A percentile compares a stretch with the other conserved stretches of the same genome.
Conservation (phyloP, 495 filamentous ascomycete genomes). For the Lasiosphaeris hirsuta region DNA sequence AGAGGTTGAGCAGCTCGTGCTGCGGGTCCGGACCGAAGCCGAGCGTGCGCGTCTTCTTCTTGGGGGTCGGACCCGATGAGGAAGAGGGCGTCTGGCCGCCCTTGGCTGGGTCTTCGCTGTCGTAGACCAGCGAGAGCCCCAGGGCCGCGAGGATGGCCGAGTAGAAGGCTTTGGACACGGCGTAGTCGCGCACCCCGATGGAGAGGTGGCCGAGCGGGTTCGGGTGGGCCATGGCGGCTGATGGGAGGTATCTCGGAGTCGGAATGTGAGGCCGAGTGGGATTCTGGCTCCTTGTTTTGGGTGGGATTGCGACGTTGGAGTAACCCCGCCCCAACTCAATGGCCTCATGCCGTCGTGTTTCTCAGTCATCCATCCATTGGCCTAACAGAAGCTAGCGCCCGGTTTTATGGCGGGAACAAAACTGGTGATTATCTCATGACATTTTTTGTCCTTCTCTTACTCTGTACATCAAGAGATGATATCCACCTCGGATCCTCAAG, state of each 20-base stretch:
- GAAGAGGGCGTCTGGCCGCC: not conserved
- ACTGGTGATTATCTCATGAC: too few species aligned
- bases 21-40: slow-evolving; percentile 29
- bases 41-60: slow-evolving; percentile 19
- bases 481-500: not conserved
- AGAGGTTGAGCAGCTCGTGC: slow-evolving; percentile 34
- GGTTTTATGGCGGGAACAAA: too few species aligned
- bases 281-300: too few species aligned
- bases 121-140: slow-evolving; percentile 33
- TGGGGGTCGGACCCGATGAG: not conserved
- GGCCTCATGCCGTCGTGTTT: too few species aligned
- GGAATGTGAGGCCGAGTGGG: too few species aligned
- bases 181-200: slow-evolving; percentile 28
- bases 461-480: too few species aligned
- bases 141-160: slow-evolving; percentile 27
- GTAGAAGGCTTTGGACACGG: slow-evolving; percentile 33
- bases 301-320: too few species aligned
- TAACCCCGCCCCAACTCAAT: too few species aligned
- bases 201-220: slow-evolving; percentile 36
- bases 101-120: slow-evolving; percentile 23
- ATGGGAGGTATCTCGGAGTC: too few species aligned
- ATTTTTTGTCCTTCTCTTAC: too few species aligned
- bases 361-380: too few species aligned
- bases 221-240: not conserved
- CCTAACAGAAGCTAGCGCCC: too few species aligned